phyloP scores from a whole-genome alignment of 208 protist genomes.

The Acanthamoeba triangularis region DNA sequence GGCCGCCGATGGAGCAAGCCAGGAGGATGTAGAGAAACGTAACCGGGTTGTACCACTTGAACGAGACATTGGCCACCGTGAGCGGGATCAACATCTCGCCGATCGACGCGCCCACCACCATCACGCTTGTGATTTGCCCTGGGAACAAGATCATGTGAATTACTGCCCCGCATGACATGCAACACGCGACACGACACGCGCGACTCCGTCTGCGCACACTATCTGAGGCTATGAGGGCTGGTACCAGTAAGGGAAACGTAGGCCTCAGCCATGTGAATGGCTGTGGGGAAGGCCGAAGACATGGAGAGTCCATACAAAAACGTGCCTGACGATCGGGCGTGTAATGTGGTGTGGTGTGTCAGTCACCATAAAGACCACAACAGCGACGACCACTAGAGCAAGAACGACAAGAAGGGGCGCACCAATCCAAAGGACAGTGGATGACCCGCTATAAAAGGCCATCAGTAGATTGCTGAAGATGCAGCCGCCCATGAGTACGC shows the following conservation, averaged over 20 bases:
- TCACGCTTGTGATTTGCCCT: slow-evolving; percentile 54
- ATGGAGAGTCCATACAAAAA: slow-evolving; percentile 62
- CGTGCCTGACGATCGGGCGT: neutral
- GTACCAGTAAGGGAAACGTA: slow-evolving; percentile 60
- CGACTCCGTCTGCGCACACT: too few species aligned
- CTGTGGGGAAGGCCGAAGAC: slow-evolving; percentile 64
- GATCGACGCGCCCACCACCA: slow-evolving; percentile 57
- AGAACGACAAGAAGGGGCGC: neutral
- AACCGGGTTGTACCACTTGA: slow-evolving; percentile 11
- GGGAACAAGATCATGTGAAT: neutral
- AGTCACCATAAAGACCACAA: too few species aligned
- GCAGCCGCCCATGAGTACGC: slow-evolving; percentile 47
- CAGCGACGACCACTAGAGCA: too few species aligned
- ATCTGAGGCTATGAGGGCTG: too few species aligned
- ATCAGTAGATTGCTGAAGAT: slow-evolving; percentile 49
- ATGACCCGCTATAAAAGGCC: neutral
- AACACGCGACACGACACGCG: neutral
- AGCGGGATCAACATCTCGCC: slow-evolving; percentile 73
- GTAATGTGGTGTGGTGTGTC: neutral
- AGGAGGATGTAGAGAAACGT: slow-evolving; percentile 47
- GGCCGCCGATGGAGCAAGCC: neutral
- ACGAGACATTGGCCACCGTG: slow-evolving; percentile 53
- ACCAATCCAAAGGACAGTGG: slow-evolving; percentile 48
- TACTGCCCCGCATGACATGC: neutral
- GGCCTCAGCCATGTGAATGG: slow-evolving; percentile 50